Conservation (phyloP, 208 protist species). For the Leishmania tarentolae region DNA sequence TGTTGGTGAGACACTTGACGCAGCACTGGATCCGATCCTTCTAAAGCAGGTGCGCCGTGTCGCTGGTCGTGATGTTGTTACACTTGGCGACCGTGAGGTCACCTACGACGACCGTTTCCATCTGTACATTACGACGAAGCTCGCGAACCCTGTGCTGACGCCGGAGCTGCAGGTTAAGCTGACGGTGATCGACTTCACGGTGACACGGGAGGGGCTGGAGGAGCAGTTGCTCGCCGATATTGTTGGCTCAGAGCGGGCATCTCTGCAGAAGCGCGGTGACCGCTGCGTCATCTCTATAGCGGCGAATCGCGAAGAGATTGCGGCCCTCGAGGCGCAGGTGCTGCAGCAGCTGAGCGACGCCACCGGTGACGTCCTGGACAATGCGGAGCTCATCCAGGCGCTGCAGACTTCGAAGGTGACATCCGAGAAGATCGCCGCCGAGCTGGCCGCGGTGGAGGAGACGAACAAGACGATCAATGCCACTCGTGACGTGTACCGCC, state of each 20-base stretch:
- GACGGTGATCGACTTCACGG: constrained; percentile 94
- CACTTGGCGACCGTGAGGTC: constrained; percentile 93
- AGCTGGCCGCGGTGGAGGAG: constrained; percentile 90
- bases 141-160: constrained; percentile 93
- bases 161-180: constrained; percentile 95
- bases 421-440: constrained; percentile 85
- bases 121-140: constrained; percentile 96
- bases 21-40: constrained; percentile 94
- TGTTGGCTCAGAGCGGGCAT: constrained; percentile 84
- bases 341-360: constrained; percentile 91
- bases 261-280: constrained; percentile 86
- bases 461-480: constrained; percentile 93
- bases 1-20: constrained; percentile 95
- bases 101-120: constrained; percentile 93
- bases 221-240: constrained; percentile 93
- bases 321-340: constrained; percentile 93
- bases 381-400: constrained; percentile 94
- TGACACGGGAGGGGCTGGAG: constrained; percentile 90
- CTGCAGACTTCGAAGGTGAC: constrained; percentile 92
- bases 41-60: constrained; percentile 93
- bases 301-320: constrained; percentile 91
- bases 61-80: constrained; percentile 84
- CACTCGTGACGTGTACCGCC: constrained; percentile 91
- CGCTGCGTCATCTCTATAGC: constrained; percentile 94
- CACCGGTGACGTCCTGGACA: constrained; percentile 95